Evolutionary conservation across 1,284 basidiomycete genomes (phyloP).

Genomic region (Ustilago esculenta): DNA sequence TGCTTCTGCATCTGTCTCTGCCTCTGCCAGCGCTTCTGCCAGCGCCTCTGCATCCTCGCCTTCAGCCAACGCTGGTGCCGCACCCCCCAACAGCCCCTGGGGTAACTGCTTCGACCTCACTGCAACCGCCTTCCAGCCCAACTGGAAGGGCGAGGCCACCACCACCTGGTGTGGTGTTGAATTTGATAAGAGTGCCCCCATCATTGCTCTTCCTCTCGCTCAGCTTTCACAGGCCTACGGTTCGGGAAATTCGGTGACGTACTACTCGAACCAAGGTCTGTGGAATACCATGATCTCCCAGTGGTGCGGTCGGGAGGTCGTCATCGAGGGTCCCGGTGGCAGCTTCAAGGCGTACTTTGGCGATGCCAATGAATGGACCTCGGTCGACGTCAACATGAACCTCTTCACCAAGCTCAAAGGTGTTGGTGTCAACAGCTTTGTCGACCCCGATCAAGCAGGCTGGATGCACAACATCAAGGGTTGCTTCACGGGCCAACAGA

Average conservation of each 20-base stretch:
- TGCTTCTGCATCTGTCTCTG: slow-evolving; percentile 3
- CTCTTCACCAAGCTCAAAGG: slow-evolving; percentile 42
- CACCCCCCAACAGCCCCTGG: slow-evolving; percentile 45
- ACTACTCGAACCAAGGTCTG: slow-evolving; percentile 38
- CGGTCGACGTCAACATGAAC: slow-evolving; percentile 47
- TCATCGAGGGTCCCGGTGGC: slow-evolving; percentile 34
- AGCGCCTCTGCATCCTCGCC: slow-evolving; percentile 5
- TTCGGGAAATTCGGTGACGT: slow-evolving; percentile 27
- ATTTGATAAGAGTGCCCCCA: slow-evolving; percentile 40
- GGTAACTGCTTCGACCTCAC: slow-evolving; percentile 46
- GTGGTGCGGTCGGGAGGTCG: slow-evolving; percentile 46
- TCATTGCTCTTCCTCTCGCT: slow-evolving; percentile 38
- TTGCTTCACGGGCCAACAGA: slow-evolving; percentile 37
- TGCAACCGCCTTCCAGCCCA: slow-evolving; percentile 43
- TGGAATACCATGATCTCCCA: slow-evolving; percentile 35
- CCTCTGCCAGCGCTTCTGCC: slow-evolving; percentile 6
- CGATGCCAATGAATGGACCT: slow-evolving; percentile 45
- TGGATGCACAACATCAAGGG: slow-evolving; percentile 42
- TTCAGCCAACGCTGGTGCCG: slow-evolving; percentile 20
- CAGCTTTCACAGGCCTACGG: slow-evolving; percentile 41
- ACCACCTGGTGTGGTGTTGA: slow-evolving; percentile 49
- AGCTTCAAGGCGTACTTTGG: slow-evolving; percentile 46
- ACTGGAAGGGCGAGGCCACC: slow-evolving; percentile 50
- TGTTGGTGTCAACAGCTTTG: slow-evolving; percentile 16
- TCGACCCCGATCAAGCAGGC: slow-evolving; percentile 31